phyloP scores from a whole-genome alignment of 2,329 filamentous ascomycete species.

The Penicillium sp. region DNA sequence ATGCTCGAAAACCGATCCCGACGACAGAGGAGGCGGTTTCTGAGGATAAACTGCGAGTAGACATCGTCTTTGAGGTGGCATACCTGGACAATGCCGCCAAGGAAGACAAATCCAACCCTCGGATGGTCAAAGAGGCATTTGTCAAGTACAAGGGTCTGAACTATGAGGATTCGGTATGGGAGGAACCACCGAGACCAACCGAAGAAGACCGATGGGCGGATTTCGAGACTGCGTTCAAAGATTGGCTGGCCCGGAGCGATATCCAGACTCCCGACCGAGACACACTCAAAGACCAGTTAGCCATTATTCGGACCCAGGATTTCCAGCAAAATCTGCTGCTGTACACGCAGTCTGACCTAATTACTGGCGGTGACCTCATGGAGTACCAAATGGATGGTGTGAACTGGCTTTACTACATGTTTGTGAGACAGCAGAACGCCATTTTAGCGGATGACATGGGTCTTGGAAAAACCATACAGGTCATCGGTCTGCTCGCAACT shows the following conservation, averaged over 20 bases:
- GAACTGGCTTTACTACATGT: conserved; percentile 94
- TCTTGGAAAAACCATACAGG: conserved; percentile 92
- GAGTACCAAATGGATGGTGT: conserved; percentile 88
- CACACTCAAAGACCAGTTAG: conserved; percentile 65
- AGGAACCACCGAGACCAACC: conserved; percentile 66
- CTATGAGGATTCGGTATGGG: conserved; percentile 92
- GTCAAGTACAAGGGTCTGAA: conserved; percentile 91
- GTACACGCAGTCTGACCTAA: conserved; percentile 67
- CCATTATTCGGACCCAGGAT: conserved; percentile 61
- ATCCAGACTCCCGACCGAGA: conserved; percentile 58
- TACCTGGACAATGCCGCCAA: conserved; percentile 59
- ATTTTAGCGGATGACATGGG: conserved; percentile 98
- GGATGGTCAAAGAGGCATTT: conserved; percentile 68
- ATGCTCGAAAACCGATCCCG: conserved; percentile 63
- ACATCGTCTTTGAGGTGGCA: conserved; percentile 82
- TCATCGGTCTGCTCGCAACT: conserved; percentile 76
- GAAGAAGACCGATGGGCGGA: conserved; percentile 69
- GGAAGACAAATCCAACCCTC: conserved; percentile 67
- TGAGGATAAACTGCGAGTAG: conserved; percentile 78
- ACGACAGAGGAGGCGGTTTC: conserved; percentile 76
- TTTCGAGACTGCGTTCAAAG: conserved; percentile 78
- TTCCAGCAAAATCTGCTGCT: conserved; percentile 68
- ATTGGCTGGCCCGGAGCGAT: conserved; percentile 78
- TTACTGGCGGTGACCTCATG: conserved; percentile 83
- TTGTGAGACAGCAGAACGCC: conserved; percentile 75